Evolutionary conservation across 208 protist genomes (phyloP), one percentile per base, ranked within the genome.

Genomic region (Acanthamoeba culbertsoni): DNA sequence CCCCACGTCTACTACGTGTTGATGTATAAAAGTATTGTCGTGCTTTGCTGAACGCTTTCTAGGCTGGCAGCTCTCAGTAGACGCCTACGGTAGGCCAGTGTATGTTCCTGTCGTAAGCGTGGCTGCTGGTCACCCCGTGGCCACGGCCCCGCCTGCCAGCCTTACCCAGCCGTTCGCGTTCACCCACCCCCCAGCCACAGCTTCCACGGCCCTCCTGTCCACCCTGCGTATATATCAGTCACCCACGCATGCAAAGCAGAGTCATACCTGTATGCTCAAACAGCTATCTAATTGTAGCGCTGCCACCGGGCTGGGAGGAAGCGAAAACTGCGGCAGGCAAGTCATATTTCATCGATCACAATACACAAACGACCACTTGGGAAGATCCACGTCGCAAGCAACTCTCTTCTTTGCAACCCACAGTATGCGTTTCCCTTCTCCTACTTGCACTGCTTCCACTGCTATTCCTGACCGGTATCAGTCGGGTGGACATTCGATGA

Each of bases 331-430:
- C 84, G 51, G 26, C 31, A 6, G 84, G 84, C 18, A 91, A 71
- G 35, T 40, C 42, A 8, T 91, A 91, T 68, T 91, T 53, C 84
- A 91, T 91, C 35, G 84, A 91, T 31, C 84, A 91, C 84, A 91
- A 91, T 53, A 91, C 84, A 2, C 28, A 46, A 14, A 59, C 37
- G 28, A 91, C 84, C 31, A 73, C 42, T 31, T 91, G 84, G 84
- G 84, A 91, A 31, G 75, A 86, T 33, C 75, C 75, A 18, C 75
- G 75, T 3, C 42, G 48, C 28, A 51, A 33, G 48, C 48, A 55
- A 31, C 75, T 86, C 28, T 73, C 63, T 37, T 26, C 63, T 7
- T 2, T 42, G 8, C n/a, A 10, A 8, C 63, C 63, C n/a, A 33
- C 63, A 4, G 63, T 73, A 73, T 33, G 5, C 63, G 20, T 18